Conservation (phyloP, 768 basidiomycete species). For the Amanita muscaria region DNA sequence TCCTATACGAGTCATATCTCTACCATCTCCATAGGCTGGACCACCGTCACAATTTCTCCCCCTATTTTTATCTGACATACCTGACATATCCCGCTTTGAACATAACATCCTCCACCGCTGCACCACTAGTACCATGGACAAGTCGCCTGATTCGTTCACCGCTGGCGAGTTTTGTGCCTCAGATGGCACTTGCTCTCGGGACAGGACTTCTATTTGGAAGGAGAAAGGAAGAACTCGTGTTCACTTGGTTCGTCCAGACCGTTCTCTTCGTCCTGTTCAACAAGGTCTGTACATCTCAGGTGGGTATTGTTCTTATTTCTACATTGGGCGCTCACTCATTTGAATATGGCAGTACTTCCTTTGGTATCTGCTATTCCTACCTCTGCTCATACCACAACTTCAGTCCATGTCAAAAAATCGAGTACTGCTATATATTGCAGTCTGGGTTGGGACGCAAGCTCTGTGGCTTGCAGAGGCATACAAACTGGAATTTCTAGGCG, state of each 20-base stretch:
- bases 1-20: constrained; percentile 85
- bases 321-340: neutral
- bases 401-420: constrained; percentile 34
- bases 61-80: constrained; percentile 94
- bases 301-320: constrained; percentile 19
- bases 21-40: constrained; percentile 89
- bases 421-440: constrained; percentile 30
- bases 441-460: constrained; percentile 77
- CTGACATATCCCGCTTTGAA: constrained; percentile 56
- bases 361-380: constrained; percentile 90
- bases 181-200: constrained; percentile 63
- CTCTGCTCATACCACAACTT: constrained; percentile 67
- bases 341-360: constrained; percentile 73
- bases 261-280: constrained; percentile 91
- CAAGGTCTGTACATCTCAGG: constrained; percentile 97
- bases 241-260: constrained; percentile 91
- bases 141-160: constrained; percentile 54
- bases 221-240: constrained; percentile 50
- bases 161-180: constrained; percentile 75
- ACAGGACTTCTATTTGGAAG: constrained; percentile 67
- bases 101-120: constrained; percentile 13
- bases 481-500: constrained; percentile 78
- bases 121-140: constrained; percentile 23
- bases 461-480: constrained; percentile 92
- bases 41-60: constrained; percentile 97